Percentiles rank a stretch among this genome's conserved stretches.
Conservation (phyloP, 1,284 basidiomycete genomes). For the Heimioporus punctisporus region DNA sequence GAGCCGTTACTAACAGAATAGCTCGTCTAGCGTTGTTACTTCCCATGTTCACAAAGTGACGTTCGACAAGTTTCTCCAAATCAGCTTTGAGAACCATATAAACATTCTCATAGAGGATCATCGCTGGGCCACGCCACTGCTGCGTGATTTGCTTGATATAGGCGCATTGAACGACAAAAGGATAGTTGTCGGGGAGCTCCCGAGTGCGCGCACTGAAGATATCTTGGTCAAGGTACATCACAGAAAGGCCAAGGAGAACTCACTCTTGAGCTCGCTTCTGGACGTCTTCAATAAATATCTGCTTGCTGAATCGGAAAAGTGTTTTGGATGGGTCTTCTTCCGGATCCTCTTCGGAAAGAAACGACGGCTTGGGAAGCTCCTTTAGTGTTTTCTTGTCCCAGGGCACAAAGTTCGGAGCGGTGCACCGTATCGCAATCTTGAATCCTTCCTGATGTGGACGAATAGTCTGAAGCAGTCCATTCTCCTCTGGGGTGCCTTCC, state of each 20-base stretch:
- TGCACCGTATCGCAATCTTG: constrained; percentile 45
- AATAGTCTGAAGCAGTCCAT: constrained; percentile 57
- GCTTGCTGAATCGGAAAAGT: no score
- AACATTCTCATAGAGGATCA: constrained; percentile 48
- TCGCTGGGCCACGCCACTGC: constrained; percentile 53
- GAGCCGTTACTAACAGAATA: constrained; percentile 46
- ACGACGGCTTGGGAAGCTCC: constrained; percentile 28
- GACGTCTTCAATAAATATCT: constrained; percentile 62
- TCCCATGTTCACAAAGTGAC: constrained; percentile 55
- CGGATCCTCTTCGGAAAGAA: constrained; percentile 44
- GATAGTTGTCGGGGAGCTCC: constrained; percentile 67
- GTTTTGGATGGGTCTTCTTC: constrained; percentile 11
- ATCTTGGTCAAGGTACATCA: no score
- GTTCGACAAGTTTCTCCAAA: constrained; percentile 42
- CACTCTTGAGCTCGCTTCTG: constrained; percentile 49
- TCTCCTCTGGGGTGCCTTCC: constrained; percentile 49
- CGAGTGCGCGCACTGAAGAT: constrained; percentile 59
- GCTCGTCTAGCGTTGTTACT: constrained; percentile 41
- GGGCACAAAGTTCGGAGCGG: constrained; percentile 54
- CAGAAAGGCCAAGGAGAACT: constrained; percentile 14
- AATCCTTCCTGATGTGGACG: constrained; percentile 52
- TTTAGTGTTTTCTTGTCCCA: constrained; percentile 15
- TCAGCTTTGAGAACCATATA: constrained; percentile 41
- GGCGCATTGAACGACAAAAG: constrained; percentile 56
- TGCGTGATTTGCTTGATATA: constrained; percentile 49